A percentile compares a stretch with the other conserved stretches of the same genome.
Evolutionary conservation across 768 basidiomycete genomes (phyloP).

Genomic region (Dendrothele bispora): DNA sequence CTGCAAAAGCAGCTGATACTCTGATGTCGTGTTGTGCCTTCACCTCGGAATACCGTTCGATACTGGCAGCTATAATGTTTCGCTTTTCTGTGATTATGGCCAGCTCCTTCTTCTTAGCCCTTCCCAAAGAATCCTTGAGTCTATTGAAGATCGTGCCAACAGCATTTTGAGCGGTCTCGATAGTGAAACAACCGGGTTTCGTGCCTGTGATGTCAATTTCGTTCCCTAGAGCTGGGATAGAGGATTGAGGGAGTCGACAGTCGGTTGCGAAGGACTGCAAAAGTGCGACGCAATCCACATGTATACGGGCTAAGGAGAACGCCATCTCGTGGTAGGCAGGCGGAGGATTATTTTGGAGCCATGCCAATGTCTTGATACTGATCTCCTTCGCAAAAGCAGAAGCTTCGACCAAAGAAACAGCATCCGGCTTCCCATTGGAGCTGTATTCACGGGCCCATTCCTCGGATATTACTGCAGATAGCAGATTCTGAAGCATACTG

Average conservation of each 20-base stretch:
- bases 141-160: constrained; percentile 69
- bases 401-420: constrained; percentile 47
- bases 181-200: constrained; percentile 68
- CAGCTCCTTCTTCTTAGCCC: constrained; percentile 78
- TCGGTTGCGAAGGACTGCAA: constrained; percentile 84
- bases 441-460: constrained; percentile 81
- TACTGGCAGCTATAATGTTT: constrained; percentile 60
- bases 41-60: constrained; percentile 78
- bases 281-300: constrained; percentile 74
- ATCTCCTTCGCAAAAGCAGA: constrained; percentile 68
- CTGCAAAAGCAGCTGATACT: constrained; percentile 86
- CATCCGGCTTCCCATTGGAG: constrained; percentile 19
- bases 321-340: constrained; percentile 91
- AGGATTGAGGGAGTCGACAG: constrained; percentile 79
- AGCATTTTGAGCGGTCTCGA: constrained; percentile 72
- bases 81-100: constrained; percentile 77
- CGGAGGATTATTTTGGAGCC: constrained; percentile 76
- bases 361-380: constrained; percentile 62
- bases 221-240: constrained; percentile 76
- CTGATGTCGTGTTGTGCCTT: constrained; percentile 87
- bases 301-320: constrained; percentile 75
- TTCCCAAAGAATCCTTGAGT: constrained; percentile 72
- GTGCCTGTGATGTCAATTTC: constrained; percentile 76
- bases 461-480: constrained; percentile 83
- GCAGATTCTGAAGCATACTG: constrained; percentile 88